Percentiles rank a stretch among this genome's conserved stretches.
Conservation (phyloP, 148 eudicot genomes). For the Suaeda aralocaspica region DNA sequence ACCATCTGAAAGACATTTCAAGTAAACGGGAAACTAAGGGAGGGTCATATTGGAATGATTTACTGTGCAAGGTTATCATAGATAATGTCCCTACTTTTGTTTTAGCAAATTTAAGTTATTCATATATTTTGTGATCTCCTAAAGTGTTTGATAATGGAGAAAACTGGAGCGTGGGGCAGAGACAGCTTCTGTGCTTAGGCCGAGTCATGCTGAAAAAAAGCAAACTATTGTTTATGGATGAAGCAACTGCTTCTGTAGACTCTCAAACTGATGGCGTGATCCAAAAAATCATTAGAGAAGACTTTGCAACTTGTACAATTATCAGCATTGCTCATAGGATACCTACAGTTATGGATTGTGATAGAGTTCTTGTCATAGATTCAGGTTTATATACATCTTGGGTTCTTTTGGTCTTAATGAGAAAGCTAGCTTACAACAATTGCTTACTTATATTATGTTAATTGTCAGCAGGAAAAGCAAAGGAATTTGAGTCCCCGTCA, state of each 20-base stretch:
- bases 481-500: slow-evolving; percentile 76
- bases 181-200: slow-evolving; percentile 90
- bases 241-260: slow-evolving; percentile 98
- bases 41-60: neutral
- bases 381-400: slow-evolving; percentile 40
- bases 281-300: slow-evolving; percentile 86
- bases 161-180: slow-evolving; percentile 97
- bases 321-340: slow-evolving; percentile 98
- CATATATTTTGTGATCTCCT: neutral
- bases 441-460: neutral
- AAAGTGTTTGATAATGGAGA: slow-evolving; percentile 82
- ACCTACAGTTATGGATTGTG: slow-evolving; percentile 98
- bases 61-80: neutral
- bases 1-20: neutral
- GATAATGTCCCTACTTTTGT: neutral
- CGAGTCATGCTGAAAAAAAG: slow-evolving; percentile 85
- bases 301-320: slow-evolving; percentile 73
- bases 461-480: slow-evolving; percentile 55
- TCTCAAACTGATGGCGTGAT: slow-evolving; percentile 90
- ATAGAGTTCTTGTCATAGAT: slow-evolving; percentile 80
- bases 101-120: neutral
- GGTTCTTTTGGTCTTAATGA: neutral
- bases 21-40: neutral
- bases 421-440: neutral
- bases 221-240: slow-evolving; percentile 84